Evolutionary conservation across 805 yeast species (phyloP), one percentile per base, ranked within the genome.

Genomic region (Saturnispora mendoncae): DNA sequence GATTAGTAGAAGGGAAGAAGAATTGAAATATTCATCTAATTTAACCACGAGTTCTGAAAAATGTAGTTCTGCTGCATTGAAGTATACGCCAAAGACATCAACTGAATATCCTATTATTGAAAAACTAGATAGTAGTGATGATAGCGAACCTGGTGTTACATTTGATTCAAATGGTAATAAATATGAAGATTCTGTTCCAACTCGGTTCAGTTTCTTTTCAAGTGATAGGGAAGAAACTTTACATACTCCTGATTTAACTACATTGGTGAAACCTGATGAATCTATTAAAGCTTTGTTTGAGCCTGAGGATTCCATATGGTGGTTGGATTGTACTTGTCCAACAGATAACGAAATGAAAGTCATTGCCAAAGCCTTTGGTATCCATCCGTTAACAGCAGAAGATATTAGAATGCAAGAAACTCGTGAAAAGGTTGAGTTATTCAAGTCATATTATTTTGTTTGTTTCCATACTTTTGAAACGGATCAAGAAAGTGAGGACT

Each of bases 351-450:
- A 92, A 63, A 86, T 92, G 95, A 83, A 83, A 56, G 79, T 84
- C 52, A 60, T 92, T 31, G 81, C 96, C 8, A 88, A 88, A 54
- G 92, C 97, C 0, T 90, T 90, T 61, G 95, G 96, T 8, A 85
- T 90, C 64, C 98, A 90, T 68, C 98, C 98, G 24, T 78, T 90
- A 68, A 90, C 98, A 0, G 87, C 96, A 1, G 98, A 90, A 65
- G 98, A 90, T 78, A 88, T 90, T 49, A 69, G 95, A 43, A 84
- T 86, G 76, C 95, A 88, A 65, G 98, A 90, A 65, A 77, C 95
- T 19, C 87, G 98, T 64, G 98, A 90, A 66, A 90, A 90, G 63
- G 97, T 90, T 24, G 98, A 90, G 64, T 68, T 90, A 47, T 90
- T 90, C 71, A 76, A 78, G 52, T 75, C 76, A 50, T 90, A 90